Evolutionary conservation across 148 eudicot species (phyloP), one percentile per base, ranked within the genome.

Genomic region (Tetragonia tetragonoides): DNA sequence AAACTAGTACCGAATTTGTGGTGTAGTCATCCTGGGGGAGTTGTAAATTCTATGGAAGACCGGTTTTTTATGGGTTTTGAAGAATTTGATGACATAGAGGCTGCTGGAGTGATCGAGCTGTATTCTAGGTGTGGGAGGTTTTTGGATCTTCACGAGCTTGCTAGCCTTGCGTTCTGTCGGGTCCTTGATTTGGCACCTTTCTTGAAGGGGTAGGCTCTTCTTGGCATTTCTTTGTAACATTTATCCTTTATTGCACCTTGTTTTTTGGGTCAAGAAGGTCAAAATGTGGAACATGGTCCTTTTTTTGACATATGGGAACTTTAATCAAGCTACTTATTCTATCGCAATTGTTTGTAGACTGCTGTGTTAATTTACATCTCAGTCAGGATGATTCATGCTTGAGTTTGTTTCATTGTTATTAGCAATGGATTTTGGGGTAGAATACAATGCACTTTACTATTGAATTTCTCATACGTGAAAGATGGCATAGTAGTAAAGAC

Each of bases 71-170:
- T 81, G 44, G 90, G 84, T 34, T 82, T 70, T 77, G 93, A 84
- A 77, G 80, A 75, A 59, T 68, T 81, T 66, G 90, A 82, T 24
- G 81, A 70, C 63, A 75, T 80, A 44, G 81, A 90, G 74, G 60
- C 38, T 49, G 82, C 63, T 46, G 82, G 78, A 69, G 78, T 91
- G 73, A 80, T 95, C 77, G 89, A 93, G 77, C 68, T 83, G 28
- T 91, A 90, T 78, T 83, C 77, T 11, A 84, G 77, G 73, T 59
- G 74, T 65, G 92, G 92, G 82, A 88, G 86, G 84, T 88, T 84
- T 65, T 82, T 95, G 87, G 85, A 80, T 68, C 93, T 95, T 83
- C 97, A 95, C 59, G 97, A 93, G 83, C 83, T 93, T 69, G 94
- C 95, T 10, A 84, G 90, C 80, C 80, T 91, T 51, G 99, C 99